Conservation (phyloP, 257 asterid genomes). For the Misopates orontium region DNA sequence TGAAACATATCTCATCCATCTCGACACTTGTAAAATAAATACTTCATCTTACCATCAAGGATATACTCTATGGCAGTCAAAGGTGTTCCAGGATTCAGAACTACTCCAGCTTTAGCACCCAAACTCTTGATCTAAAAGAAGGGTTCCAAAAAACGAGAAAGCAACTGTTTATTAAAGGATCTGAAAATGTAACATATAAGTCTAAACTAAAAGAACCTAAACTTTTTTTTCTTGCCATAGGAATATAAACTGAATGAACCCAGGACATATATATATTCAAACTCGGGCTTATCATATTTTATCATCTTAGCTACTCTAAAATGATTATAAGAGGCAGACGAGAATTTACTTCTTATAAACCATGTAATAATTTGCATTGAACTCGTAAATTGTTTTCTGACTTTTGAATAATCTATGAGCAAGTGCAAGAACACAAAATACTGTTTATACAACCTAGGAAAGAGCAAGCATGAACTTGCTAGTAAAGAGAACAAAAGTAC, state of each 20-base stretch:
- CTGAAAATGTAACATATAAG: neutral
- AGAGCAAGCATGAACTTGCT: neutral
- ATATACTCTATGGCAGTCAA: conserved; percentile 82
- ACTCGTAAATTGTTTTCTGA: neutral
- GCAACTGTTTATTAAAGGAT: neutral
- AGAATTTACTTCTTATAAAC: neutral
- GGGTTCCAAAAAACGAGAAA: conserved; percentile 23
- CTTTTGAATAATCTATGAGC: no score
- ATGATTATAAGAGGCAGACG: neutral
- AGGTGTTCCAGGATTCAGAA: conserved; percentile 94
- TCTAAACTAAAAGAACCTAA: neutral
- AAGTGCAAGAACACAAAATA: neutral
- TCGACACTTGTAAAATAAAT: neutral
- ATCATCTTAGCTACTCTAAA: conserved; percentile 7
- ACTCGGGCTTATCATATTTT: neutral
- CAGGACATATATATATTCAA: conserved; percentile 4
- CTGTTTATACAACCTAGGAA: neutral
- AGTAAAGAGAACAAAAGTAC: neutral
- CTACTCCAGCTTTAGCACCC: conserved; percentile 99
- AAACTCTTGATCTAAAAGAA: conserved; percentile 67
- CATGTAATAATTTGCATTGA: neutral
- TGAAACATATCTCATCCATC: no score
- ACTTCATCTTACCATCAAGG: conserved; percentile 74
- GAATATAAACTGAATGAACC: conserved; percentile 8
- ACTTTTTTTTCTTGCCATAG: neutral